Base-by-base conservation (phyloP, 2,329 filamentous ascomycete genomes). In the Diplodia corticola region DNA sequence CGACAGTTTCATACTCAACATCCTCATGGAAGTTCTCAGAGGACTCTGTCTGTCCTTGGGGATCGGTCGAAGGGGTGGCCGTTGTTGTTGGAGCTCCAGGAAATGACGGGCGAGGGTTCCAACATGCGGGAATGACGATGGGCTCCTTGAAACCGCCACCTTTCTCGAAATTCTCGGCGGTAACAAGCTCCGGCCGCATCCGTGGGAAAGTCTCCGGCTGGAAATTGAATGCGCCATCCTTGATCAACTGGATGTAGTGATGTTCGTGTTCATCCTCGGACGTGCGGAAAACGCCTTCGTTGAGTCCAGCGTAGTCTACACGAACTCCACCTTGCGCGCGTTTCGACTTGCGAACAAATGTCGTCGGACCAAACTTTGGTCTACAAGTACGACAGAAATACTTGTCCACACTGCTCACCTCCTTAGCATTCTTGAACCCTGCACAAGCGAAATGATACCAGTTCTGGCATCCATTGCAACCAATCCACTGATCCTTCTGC, bases 361-460 rank as follows among this genome's bases (percentile, higher is more conserved):
- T 90, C 26, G 88, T 90, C 70, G 84, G 83, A 22, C 88, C 88
- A 75, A 87, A 83, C 13, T 80, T 77, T 30, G 65, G 82, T 68
- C 86, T 85, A 73, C 88, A 90, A 63, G 77, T 75, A 61, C 78
- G 78, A 74, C 88, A 90, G 72, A 88, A 88, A 72, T 86, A 90
- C 73, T 89, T 90, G 78, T 90, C 88, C 51, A 90, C 86, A 63
- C 85, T 86, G 65, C 86, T 84, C 37, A 89, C 84, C 72, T 89
- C 87, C 28, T 84, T 81, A 69, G 87, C 86, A 70, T 83, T 88
- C 73, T 85, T 86, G 75, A 90, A 88, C 3, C 86, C 87, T 59
- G 87, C 87, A 73, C 88, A 90, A 63, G 86, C 83, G 67, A 87
- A 87, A 76, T 90, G 88, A 72, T 87, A 89, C 88, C 88, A 90